Base-by-base conservation (phyloP, 192 early-diverging fungal genomes). In the Jimgerdemannia flammicorona region DNA sequence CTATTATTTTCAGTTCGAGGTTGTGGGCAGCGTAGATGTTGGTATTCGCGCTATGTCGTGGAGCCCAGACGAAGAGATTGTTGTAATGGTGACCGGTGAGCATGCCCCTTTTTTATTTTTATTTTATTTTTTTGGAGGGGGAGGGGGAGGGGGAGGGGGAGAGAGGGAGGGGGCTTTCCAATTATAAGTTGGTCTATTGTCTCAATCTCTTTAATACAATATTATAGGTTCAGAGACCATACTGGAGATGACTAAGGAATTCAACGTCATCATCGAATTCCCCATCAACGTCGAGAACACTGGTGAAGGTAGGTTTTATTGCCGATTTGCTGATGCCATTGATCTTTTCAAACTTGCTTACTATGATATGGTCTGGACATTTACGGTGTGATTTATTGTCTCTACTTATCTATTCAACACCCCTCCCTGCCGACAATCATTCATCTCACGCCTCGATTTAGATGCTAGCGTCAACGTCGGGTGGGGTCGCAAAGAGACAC, bases 401-500 rank as follows among this genome's bases (percentile, higher is more conserved):
- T 1, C 29, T 29, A 29, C 29, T 29, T 29, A 29, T 29, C 29
- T 29, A 29, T 29, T 29, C 29, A 29, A 29, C 29, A 29, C 29
- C 29, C 29, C 29, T 29, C 29, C 29, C 29, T 29, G 29, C 29
- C 29, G 29, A 29, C 29, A 29, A 29, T 29, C 29, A 29, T 29
- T 29, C 29, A 29, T 29, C 29, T 29, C 29, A 29, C 29, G 29
- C 29, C 29, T 29, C 29, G 29, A 19, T 18, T 18, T 76, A 92
- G 90, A 88, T 72, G 81, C 83, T 39, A 88, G 84, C 11, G 91
- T 96, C 10, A 89, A 85, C 29, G 87, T 99, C n/a, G 98, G 98
- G 59, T 99, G 98, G 98, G 98, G 98, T 75, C 91, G 88, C 64
- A 95, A 94, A 70, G 97, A 97, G 79, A 99, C 98, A 10, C 98